Conservation (phyloP, 768 basidiomycete genomes). For the Mycena sanguinolenta region DNA sequence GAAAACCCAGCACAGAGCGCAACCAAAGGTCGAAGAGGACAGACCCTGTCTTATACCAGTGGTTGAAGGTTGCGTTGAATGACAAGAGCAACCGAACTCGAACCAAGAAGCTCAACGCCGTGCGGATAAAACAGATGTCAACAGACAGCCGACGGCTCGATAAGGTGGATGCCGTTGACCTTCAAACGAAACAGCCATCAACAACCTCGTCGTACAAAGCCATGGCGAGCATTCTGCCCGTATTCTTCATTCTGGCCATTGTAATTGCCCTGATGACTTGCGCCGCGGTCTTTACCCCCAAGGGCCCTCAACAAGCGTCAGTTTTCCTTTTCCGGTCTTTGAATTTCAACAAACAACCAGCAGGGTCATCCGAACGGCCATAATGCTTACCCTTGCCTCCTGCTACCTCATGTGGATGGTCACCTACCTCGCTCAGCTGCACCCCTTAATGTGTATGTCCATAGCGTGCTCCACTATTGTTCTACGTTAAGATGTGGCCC, state of each 20-base stretch:
- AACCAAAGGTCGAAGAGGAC: neutral
- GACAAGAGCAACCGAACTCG: neutral
- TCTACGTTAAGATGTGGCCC: neutral
- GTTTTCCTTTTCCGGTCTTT: constrained; percentile 45
- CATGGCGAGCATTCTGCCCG: constrained; percentile 81
- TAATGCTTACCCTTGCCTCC: constrained; percentile 82
- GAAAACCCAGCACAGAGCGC: neutral
- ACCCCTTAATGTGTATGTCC: constrained; percentile 88
- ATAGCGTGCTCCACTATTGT: neutral
- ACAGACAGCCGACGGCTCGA: constrained; percentile 1
- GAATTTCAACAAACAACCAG: constrained; percentile 3
- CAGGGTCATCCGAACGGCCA: constrained; percentile 86
- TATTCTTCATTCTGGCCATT: constrained; percentile 75
- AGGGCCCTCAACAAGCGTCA: constrained; percentile 92
- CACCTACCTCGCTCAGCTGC: constrained; percentile 95
- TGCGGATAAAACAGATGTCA: neutral
- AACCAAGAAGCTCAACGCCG: neutral
- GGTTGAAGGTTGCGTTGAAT: neutral
- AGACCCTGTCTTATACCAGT: too few relatives aligned
- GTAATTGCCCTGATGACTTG: constrained; percentile 74
- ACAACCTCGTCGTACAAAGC: constrained; percentile 20
- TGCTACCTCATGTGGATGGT: constrained; percentile 98
- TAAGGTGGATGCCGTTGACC: too few relatives aligned
- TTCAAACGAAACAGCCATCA: constrained; percentile 1
- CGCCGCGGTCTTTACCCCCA: constrained; percentile 80